phyloP scores from a whole-genome alignment of 23 red algal species.

The Gracilariopsis chorda region DNA sequence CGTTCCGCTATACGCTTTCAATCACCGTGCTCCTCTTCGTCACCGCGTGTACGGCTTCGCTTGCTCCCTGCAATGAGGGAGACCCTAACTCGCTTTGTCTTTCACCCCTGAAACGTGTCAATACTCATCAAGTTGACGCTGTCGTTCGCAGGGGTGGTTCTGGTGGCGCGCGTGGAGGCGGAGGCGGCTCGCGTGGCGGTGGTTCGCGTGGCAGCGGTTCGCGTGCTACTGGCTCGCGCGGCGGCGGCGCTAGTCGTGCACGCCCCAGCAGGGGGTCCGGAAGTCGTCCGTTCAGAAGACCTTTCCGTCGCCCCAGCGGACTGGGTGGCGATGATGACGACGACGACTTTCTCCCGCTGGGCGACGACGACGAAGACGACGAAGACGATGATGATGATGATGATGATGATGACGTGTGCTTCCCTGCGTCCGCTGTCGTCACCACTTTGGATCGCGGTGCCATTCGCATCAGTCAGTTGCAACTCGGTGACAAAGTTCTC shows the following conservation, averaged over 20 bases:
- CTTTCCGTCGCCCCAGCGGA: not conserved
- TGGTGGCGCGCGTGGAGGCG: too few species aligned
- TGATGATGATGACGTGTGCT: conserved; percentile 38
- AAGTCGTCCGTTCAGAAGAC: not conserved
- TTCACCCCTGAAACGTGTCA: not conserved
- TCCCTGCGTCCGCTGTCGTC: conserved; percentile 60
- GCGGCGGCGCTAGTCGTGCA: not conserved
- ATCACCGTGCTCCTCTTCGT: not conserved
- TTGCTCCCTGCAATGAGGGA: not conserved
- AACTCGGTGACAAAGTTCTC: conserved; percentile 56
- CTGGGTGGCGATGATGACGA: not conserved
- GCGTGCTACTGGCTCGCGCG: too few species aligned
- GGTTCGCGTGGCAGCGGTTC: not conserved
- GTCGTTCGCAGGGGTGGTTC: not conserved
- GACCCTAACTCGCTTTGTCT: conserved; percentile 20
- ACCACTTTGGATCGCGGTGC: not conserved
- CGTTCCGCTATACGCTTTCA: not conserved
- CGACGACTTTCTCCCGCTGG: not conserved
- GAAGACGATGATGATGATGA: not conserved
- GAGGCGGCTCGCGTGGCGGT: too few species aligned
- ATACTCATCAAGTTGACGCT: not conserved
- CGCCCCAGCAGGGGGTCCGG: not conserved
- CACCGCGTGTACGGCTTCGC: not conserved
- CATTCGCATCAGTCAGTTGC: conserved; percentile 53
- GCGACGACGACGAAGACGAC: not conserved